Evolutionary conservation across 2,329 filamentous ascomycete species (phyloP).

Genomic region (Fusarium sp.): DNA sequence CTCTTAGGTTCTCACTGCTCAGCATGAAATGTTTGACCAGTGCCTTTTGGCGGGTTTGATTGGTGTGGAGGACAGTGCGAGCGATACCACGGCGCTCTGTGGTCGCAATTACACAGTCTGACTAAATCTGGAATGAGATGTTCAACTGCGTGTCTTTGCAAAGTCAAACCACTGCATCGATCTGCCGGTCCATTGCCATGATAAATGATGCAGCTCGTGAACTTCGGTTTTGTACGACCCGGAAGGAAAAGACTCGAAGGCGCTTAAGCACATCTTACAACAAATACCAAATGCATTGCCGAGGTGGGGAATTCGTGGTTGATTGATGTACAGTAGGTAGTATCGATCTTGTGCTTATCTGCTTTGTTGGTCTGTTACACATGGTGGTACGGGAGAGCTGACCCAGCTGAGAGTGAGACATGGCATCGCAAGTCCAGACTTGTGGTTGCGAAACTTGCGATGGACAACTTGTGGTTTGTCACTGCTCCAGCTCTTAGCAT

Average conservation of each 20-base stretch:
- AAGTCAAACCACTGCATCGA: conserved; percentile 16
- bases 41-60: background rate
- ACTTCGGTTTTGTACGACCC: conserved; percentile 28
- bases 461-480: background rate
- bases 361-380: conserved; percentile 21
- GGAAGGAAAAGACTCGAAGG: conserved; percentile 30
- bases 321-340: conserved; percentile 11
- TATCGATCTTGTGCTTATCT: conserved; percentile 39
- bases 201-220: conserved; percentile 13
- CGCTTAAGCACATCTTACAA: conserved; percentile 1
- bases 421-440: conserved; percentile 12
- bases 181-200: conserved; percentile 16
- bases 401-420: conserved; percentile 30
- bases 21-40: conserved; percentile 1
- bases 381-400: conserved; percentile 20
- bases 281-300: conserved; percentile 6
- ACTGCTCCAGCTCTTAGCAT: no score
- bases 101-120: background rate
- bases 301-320: conserved; percentile 3
- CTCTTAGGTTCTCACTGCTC: conserved; percentile 4
- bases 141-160: no score
- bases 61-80: conserved; percentile 20
- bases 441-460: conserved; percentile 1
- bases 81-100: background rate
- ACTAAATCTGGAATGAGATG: background rate